Base-by-base conservation (phyloP, 2,329 filamentous ascomycete species). In the Colletotrichum cereale region DNA sequence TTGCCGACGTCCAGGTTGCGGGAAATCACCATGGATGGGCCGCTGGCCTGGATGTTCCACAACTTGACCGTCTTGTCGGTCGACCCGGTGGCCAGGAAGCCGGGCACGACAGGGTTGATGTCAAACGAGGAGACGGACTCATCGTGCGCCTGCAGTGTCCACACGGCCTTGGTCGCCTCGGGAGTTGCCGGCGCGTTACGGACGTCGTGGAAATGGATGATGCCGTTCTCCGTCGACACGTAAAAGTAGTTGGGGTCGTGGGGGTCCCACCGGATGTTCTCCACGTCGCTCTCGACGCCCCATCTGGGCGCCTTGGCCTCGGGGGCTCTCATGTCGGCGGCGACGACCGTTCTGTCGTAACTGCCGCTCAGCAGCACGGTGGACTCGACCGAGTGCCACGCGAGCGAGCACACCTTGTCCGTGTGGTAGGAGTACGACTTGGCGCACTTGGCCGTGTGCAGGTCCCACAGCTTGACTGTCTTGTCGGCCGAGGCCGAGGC, bases 381-480 rank as follows among this genome's bases (percentile, higher is more conserved):
- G 3, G 95, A 91, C 81, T 98, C 93, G 53, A 87, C 89, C 0
- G 93, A 89, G 85, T 98, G 94, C 96, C 97, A 99, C 75, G 96
- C 93, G 67, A 99, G 85, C 29, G 96, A 94, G 87, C 95, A 99
- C 75, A 98, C 95, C 85, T 99, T 99, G 87, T 98, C 96, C 44
- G 94, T 97, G 84, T 99, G 96, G 83, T 97, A 94, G 21, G 90
- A 88, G 86, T 99, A 99, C 55, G 95, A 98, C 84, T 98, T 96
- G 77, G 96, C 96, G 82, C 95, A 97, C 82, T 92, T 95, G 73
- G 93, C 89, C 3, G 94, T 98, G 84, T 95, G 93, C 73, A 99
- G 86, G 80, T 99, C 96, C 96, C 96, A 99, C 26, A 99, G 89
- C 86, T 99, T 99, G 78, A 98, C 91, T 3, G 96, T 99, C 84